Evolutionary conservation across 192 early-diverging fungal genomes (phyloP), one percentile per base, ranked within the genome.

Genomic region (Chytriomyces confervae): DNA sequence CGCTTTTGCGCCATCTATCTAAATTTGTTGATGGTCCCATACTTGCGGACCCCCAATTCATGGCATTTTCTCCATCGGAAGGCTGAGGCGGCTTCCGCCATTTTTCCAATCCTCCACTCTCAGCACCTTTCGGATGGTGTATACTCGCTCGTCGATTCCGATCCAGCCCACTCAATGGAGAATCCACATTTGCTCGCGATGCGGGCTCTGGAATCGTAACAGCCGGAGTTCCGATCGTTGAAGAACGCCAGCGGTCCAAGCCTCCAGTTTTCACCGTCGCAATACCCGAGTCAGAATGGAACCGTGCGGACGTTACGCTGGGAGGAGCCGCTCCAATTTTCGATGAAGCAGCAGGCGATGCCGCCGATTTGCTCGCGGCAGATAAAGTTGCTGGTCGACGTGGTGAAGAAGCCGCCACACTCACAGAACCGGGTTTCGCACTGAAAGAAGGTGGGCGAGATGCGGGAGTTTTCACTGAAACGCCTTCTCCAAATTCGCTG

Each of bases 1-100:
- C 66, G 27, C 11, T 16, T 16, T 69, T 69, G 11, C 66, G 24
- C 66, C 66, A 69, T 69, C 27, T 69, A 46, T 69, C 66, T 16
- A 69, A 48, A 36, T 36, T 36, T 36, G 36, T 36, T 36, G 36
- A 36, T 36, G 36, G 36, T 36, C 36, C 36, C 48, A 27, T 46
- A 24, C 36, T 48, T 36, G 36, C 36, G 36, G 36, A 36, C 36
- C 36, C 36, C 36, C 36, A 36, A 18, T 49, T 13, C 16, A 46
- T 10, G 36, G 48, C 18, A 13, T 10, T 27, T 18, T 13, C 45
- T 16, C 16, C 20, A 13, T 57, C 16, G 5, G 20, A 69, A 2
- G 66, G 36, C 36, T 36, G 36, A 36, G 36, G 36, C 36, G 66
- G 11, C 8, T 24, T 29, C 11, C 66, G 66, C 66, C 66, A 69